A percentile compares a stretch with the other conserved stretches of the same genome.
Conservation (phyloP, 73 alveolate genomes). For the Paramecium caudatum region DNA sequence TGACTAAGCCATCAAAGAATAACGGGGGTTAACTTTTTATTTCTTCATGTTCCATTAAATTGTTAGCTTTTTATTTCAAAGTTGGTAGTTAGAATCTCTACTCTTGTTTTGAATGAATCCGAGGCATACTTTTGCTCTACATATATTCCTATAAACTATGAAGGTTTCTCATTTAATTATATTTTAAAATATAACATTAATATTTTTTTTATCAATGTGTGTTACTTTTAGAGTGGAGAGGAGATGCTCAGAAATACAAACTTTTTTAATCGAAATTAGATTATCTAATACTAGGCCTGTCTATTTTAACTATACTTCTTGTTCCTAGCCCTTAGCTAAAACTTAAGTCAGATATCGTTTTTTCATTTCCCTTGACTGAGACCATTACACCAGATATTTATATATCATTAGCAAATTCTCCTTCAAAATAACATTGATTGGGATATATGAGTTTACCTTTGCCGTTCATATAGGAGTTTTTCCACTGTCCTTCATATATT, state of each 20-base stretch:
- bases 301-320: not conserved
- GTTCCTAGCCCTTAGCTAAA: too few relatives aligned
- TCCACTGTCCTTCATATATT: constrained; percentile 86
- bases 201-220: not conserved
- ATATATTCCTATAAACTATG: not conserved
- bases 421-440: constrained; percentile 84
- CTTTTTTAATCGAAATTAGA: not conserved
- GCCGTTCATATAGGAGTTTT: constrained; percentile 79
- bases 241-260: too few relatives aligned
- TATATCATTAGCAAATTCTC: constrained; percentile 84
- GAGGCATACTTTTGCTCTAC: constrained; percentile 36
- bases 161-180: not conserved
- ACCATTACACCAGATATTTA: constrained; percentile 45
- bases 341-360: too few relatives aligned
- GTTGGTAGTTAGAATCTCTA: constrained; percentile 38
- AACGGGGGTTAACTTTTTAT: not conserved
- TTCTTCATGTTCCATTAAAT: constrained; percentile 6
- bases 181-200: too few relatives aligned
- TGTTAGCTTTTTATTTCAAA: not conserved
- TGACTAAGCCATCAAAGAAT: constrained; percentile 17
- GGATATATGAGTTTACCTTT: constrained; percentile 82
- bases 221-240: not conserved
- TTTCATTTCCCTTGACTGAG: too few relatives aligned
- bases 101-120: constrained; percentile 65
- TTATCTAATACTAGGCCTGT: not conserved